Base-by-base conservation (phyloP, 306 rosid species). In the Cucumis cinereus region DNA sequence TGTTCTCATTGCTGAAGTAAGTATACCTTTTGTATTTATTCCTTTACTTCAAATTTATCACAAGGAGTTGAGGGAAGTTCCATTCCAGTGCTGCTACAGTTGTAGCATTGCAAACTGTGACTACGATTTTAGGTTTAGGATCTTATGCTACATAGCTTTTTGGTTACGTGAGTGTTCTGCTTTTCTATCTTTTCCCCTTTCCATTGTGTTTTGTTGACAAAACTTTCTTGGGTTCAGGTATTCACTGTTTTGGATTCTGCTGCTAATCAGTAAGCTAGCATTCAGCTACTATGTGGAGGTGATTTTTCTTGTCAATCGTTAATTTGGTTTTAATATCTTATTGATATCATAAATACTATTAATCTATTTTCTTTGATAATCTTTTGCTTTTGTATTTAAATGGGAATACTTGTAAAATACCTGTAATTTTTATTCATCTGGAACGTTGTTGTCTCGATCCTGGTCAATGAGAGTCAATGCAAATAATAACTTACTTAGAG, bases 231-330 rank as follows among this genome's bases (percentile, higher is more conserved):
- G 85, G 79, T 55, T 76, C 88, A 94, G 99, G 84, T 95, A 95
- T 85, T 88, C 99, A 13, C 78, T 95, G 74, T 95, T 95, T 73
- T 95, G 99, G 99, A 85, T 89, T 81, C 81, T 92, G 90, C 90
- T 95, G 76, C 84, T 95, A 57, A 88, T 95, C 79, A 90, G 98
- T 90, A 95, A 95, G 89, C 82, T 95, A 11, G 95, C 95, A 40
- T 95, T 95, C 88, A 95, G 98, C 92, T 95, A 88, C 88, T 95
- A 86, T 79, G 99, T 95, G 81, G 98, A 95, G 99, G 99, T 95
- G 83, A 70, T 55, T 81, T 41, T 61, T 78, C 70, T 60, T 77
- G 30, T 45, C 47, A 12, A 47, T 33, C 36, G 17, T 75, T 26
- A 64, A 49, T 77, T 40, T 23, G 40, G 30, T 58, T 62, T 6